A percentile compares a stretch with the other conserved stretches of the same genome.
These are phyloP conservation scores for Purshia tridentata DNA, from an alignment of 306 rosid species.

Conservation along the genomic window DNA sequence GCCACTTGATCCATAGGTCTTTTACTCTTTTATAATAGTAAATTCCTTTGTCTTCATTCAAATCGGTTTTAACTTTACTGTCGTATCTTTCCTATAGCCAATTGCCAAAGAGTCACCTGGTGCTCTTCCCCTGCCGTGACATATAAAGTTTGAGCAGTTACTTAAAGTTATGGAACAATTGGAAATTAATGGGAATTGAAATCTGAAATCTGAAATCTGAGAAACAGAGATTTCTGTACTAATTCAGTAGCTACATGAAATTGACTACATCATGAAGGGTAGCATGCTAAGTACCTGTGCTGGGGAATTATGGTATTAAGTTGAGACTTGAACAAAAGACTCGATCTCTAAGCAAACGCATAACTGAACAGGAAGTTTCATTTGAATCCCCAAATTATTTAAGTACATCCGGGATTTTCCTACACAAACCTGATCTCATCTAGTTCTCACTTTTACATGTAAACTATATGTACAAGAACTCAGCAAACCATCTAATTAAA, in stretches of 20 bases:
- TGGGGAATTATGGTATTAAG: not conserved
- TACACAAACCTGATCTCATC: slow-evolving; percentile 39
- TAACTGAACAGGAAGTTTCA: slow-evolving; percentile 4
- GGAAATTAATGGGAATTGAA: not conserved
- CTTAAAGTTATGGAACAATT: not conserved
- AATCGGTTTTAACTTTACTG: too few relatives aligned
- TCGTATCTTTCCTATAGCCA: too few relatives aligned
- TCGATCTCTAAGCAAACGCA: not conserved
- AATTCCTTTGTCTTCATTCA: too few relatives aligned
- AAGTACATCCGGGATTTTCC: slow-evolving; percentile 36
- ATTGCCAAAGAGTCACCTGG: too few relatives aligned
- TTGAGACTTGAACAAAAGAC: not conserved
- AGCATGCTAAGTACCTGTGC: too few relatives aligned
- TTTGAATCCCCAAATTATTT: slow-evolving; percentile 38
- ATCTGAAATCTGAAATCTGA: not conserved
- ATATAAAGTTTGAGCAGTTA: not conserved
- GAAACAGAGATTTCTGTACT: not conserved
- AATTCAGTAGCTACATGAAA: not conserved
- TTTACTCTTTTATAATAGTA: too few relatives aligned
- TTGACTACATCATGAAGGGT: not conserved
- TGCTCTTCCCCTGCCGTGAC: too few relatives aligned
- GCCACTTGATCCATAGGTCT: not conserved
- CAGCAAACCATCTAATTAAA: slow-evolving; percentile 33
- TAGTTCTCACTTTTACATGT: slow-evolving; percentile 34
- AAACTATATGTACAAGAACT: slow-evolving; percentile 34